These are phyloP conservation scores for Beta macrorhiza DNA, from an alignment of 179 eudicot genomes.

Conservation along the genomic window DNA sequence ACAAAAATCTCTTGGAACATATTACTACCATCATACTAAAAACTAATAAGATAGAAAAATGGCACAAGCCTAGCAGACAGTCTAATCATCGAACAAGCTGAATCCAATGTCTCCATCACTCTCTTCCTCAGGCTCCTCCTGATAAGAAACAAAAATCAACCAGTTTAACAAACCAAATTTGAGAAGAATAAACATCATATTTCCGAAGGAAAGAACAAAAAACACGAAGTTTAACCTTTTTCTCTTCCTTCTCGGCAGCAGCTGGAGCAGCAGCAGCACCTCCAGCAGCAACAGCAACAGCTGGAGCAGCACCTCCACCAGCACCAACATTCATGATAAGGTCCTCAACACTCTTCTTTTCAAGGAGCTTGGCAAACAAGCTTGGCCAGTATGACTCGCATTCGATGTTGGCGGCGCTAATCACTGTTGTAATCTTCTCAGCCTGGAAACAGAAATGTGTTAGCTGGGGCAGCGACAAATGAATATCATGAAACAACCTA, in stretches of 20 bases:
- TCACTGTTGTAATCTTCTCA: slow-evolving; percentile 57
- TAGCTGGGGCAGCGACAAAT: no score
- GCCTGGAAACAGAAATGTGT: slow-evolving; percentile 32
- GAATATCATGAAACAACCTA: no score
- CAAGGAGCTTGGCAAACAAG: slow-evolving; percentile 72
- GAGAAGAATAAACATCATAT: background rate
- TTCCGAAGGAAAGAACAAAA: background rate
- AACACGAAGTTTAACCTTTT: slow-evolving; percentile 40
- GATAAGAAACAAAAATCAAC: background rate
- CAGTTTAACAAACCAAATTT: background rate
- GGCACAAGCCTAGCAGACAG: slow-evolving; percentile 17
- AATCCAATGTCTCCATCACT: slow-evolving; percentile 81
- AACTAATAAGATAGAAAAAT: slow-evolving; percentile 14
- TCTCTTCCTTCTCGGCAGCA: slow-evolving; percentile 55
- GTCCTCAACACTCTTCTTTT: slow-evolving; percentile 66
- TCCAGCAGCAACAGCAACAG: slow-evolving; percentile 36
- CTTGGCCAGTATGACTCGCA: slow-evolving; percentile 76
- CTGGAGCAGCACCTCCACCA: slow-evolving; percentile 45
- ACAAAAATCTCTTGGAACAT: slow-evolving; percentile 11
- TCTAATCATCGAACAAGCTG: slow-evolving; percentile 54
- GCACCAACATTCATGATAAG: slow-evolving; percentile 63
- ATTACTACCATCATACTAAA: slow-evolving; percentile 19
- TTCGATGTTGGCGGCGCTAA: slow-evolving; percentile 53
- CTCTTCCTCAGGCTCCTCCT: slow-evolving; percentile 69
- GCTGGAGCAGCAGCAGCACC: slow-evolving; percentile 53